phyloP scores from a whole-genome alignment of 2,329 filamentous ascomycete genomes.

The Fusarium chuoi region DNA sequence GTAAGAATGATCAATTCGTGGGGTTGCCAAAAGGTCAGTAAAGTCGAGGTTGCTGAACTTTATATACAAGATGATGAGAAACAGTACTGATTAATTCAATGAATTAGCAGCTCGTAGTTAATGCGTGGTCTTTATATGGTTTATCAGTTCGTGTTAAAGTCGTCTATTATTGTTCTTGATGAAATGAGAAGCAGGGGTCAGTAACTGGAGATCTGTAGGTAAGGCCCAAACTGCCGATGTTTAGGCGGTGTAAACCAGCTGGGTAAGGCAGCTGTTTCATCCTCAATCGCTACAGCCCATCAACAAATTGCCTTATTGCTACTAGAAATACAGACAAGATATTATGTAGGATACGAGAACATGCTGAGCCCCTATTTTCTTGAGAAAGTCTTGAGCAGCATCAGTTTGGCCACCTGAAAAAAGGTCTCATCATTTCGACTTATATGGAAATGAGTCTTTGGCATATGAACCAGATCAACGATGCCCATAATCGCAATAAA shows the following conservation, averaged over 20 bases:
- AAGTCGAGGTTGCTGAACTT: not conserved
- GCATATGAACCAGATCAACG: not conserved
- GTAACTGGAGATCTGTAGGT: not conserved
- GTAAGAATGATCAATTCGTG: not conserved
- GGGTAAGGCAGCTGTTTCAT: not conserved
- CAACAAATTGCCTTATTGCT: not conserved
- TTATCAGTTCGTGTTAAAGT: not conserved
- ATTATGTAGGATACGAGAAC: not conserved
- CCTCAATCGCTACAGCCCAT: not conserved
- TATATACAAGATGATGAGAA: not conserved
- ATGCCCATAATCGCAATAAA: not conserved
- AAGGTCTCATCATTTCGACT: not conserved
- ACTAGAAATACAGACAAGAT: not conserved
- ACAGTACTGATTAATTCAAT: not conserved
- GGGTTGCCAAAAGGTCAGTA: not conserved
- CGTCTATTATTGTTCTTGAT: constrained; percentile 30
- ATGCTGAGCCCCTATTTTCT: not conserved
- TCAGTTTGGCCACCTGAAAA: not conserved
- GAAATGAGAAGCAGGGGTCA: constrained; percentile 25
- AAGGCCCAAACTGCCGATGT: constrained; percentile 10
- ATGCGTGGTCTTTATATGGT: not conserved
- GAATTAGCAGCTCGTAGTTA: not conserved
- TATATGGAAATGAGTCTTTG: not conserved
- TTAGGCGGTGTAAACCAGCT: constrained; percentile 7
- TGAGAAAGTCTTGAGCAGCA: not conserved